Percentiles rank a stretch among this genome's conserved stretches.
Conservation (phyloP, 768 basidiomycete genomes). For the Gelatoporia subvermispora region DNA sequence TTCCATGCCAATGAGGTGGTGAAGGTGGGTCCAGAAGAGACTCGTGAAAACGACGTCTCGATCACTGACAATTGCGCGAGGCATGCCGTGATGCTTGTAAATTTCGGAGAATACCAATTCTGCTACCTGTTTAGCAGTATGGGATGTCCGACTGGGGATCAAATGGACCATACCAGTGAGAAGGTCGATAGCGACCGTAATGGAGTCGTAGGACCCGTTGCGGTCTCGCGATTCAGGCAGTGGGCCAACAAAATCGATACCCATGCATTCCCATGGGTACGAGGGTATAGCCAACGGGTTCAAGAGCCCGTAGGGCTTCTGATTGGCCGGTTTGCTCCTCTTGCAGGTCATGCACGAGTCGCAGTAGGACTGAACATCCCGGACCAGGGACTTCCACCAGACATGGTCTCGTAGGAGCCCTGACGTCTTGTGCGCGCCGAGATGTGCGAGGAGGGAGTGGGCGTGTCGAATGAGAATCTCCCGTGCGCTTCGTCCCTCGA, state of each 20-base stretch:
- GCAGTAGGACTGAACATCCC: constrained; percentile 24
- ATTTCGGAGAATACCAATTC: constrained; percentile 30
- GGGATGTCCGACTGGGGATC: constrained; percentile 23
- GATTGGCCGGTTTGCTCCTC: constrained; percentile 12
- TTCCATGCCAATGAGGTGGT: constrained; percentile 14
- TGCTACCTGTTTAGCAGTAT: constrained; percentile 27
- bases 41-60: constrained; percentile 31
- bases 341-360: constrained; percentile 18
- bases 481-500: constrained; percentile 13
- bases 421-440: constrained; percentile 30
- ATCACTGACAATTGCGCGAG: constrained; percentile 23
- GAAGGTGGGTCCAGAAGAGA: constrained; percentile 27
- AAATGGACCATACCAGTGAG: constrained; percentile 22
- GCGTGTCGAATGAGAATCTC: constrained; percentile 32
- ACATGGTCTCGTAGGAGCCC: constrained; percentile 28
- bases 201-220: constrained; percentile 18
- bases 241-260: constrained; percentile 36
- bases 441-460: constrained; percentile 34
- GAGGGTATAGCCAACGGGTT: constrained; percentile 25
- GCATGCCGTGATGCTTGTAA: constrained; percentile 33
- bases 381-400: constrained; percentile 34
- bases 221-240: constrained; percentile 25
- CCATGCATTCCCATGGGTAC: constrained; percentile 33
- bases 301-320: constrained; percentile 24
- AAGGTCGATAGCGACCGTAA: constrained; percentile 19